Percentiles rank a stretch among this genome's conserved stretches.
phyloP scores from a whole-genome alignment of 179 eudicot genomes.

The Gypsophila paniculata region DNA sequence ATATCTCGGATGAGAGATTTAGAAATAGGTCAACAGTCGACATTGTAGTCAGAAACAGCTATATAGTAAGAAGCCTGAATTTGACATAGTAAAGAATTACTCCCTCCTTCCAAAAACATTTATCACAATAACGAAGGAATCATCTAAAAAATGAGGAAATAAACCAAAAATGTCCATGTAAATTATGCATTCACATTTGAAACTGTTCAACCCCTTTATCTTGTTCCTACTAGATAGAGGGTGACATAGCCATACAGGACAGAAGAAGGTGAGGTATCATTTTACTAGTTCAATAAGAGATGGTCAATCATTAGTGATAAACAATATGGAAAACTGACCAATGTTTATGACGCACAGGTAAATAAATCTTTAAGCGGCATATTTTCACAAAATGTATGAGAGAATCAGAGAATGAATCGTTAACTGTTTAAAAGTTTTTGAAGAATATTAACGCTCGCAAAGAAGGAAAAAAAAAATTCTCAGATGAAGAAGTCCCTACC shows the following conservation, averaged over 20 bases:
- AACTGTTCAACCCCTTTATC: background rate
- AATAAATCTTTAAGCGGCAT: background rate
- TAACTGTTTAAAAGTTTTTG: background rate
- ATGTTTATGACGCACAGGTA: background rate
- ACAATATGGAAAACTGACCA: background rate
- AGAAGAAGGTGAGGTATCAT: background rate
- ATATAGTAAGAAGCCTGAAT: too few relatives aligned
- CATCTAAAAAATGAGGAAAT: background rate
- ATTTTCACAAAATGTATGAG: background rate
- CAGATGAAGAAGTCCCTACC: slow-evolving; percentile 25
- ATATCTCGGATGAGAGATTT: too few relatives aligned
- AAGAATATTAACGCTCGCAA: background rate
- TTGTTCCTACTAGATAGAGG: background rate
- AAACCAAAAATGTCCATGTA: background rate
- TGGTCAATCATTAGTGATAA: background rate
- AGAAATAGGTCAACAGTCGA: too few relatives aligned
- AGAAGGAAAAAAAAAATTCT: background rate
- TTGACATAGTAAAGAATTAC: background rate
- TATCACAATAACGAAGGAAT: background rate
- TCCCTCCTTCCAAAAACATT: background rate
- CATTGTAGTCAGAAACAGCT: too few relatives aligned
- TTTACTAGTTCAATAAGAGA: background rate
- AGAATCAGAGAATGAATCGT: background rate
- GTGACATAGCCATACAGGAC: background rate
- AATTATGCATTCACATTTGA: background rate